Evolutionary conservation across 2,329 filamentous ascomycete species (phyloP).

Genomic region (Peltaster fructicola): DNA sequence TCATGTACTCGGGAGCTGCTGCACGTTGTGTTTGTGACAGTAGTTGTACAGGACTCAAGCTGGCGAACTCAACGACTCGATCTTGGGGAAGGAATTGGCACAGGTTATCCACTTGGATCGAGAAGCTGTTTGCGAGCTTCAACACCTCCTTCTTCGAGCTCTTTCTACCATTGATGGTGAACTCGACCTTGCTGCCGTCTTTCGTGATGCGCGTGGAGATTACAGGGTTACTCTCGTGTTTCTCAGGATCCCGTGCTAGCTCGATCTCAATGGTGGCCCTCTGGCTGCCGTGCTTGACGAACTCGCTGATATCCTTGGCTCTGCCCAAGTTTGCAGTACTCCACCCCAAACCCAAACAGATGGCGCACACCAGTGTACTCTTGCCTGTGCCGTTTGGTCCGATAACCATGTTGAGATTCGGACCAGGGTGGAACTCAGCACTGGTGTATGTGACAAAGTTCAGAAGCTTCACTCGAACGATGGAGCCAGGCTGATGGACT

Average conservation of each 20-base stretch:
- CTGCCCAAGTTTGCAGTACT: conserved; percentile 66
- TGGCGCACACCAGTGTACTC: conserved; percentile 90
- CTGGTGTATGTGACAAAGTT: conserved; percentile 93
- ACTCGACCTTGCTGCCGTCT: conserved; percentile 69
- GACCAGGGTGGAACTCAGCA: conserved; percentile 79
- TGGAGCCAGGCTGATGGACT: conserved; percentile 53
- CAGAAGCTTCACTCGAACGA: conserved; percentile 66
- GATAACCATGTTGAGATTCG: conserved; percentile 94
- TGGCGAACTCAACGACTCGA: conserved; percentile 84
- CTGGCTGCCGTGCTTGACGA: conserved; percentile 74
- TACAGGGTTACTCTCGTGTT: conserved; percentile 47
- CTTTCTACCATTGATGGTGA: conserved; percentile 53
- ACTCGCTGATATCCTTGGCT: conserved; percentile 69
- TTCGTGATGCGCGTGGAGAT: conserved; percentile 61
- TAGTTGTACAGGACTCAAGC: conserved; percentile 62
- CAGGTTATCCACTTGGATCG: conserved; percentile 92
- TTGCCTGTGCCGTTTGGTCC: conserved; percentile 98
- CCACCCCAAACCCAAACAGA: conserved; percentile 83
- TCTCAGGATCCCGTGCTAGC: conserved; percentile 44
- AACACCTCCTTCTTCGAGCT: conserved; percentile 46
- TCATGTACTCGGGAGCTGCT: conserved; percentile 66
- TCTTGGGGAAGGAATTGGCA: conserved; percentile 97
- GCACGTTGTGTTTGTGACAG: conserved; percentile 76
- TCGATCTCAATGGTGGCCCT: conserved; percentile 81
- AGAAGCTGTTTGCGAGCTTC: conserved; percentile 49